Evolutionary conservation across 2,329 filamentous ascomycete species (phyloP).

Genomic region (Lachnellula subtilissima): DNA sequence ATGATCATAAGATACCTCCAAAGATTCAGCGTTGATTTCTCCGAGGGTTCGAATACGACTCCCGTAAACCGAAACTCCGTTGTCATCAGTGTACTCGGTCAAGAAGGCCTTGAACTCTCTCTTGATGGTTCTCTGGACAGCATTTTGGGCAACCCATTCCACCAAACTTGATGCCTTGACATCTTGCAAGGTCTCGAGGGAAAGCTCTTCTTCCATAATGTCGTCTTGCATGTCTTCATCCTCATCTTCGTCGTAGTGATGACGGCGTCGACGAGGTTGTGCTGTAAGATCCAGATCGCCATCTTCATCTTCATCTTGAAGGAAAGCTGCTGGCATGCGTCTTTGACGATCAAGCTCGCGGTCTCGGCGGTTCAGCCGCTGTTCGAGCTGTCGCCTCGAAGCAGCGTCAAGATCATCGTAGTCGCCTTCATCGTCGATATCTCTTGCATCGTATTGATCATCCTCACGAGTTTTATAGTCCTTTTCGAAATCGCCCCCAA

Average conservation of each 20-base stretch:
- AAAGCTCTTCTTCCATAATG: slow-evolving; percentile 93
- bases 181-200: slow-evolving; percentile 84
- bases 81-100: slow-evolving; percentile 89
- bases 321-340: slow-evolving; percentile 66
- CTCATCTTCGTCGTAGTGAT: slow-evolving; percentile 89
- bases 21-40: slow-evolving; percentile 91
- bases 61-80: slow-evolving; percentile 88
- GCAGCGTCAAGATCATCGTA: slow-evolving; percentile 66
- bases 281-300: slow-evolving; percentile 78
- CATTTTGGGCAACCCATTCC: slow-evolving; percentile 88
- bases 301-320: slow-evolving; percentile 75
- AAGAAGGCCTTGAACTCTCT: slow-evolving; percentile 97
- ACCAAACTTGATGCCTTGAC: slow-evolving; percentile 90
- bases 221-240: slow-evolving; percentile 90
- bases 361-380: slow-evolving; percentile 68
- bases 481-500: slow-evolving; percentile 66
- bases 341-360: slow-evolving; percentile 63
- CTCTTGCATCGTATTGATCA: slow-evolving; percentile 65
- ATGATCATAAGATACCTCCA: slow-evolving; percentile 95
- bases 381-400: slow-evolving; percentile 65
- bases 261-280: slow-evolving; percentile 78
- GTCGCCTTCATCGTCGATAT: slow-evolving; percentile 73
- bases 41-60: slow-evolving; percentile 92
- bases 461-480: slow-evolving; percentile 66
- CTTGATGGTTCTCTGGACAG: slow-evolving; percentile 88